Evolutionary conservation across 306 rosid genomes (phyloP).

Genomic region (Quercus rubra): DNA sequence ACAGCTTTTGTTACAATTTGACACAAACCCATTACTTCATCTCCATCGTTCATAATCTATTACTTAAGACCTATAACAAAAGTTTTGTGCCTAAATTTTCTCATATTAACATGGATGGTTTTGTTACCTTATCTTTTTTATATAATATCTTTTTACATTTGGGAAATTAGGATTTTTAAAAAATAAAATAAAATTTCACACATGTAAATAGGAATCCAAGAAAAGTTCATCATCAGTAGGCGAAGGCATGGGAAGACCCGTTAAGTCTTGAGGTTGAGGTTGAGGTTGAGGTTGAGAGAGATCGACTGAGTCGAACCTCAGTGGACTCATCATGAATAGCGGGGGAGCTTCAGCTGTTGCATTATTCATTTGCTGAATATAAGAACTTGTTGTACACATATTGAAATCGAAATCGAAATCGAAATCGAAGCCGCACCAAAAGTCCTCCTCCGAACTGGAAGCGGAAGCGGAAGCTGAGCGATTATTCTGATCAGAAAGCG

Average conservation of each 20-base stretch:
- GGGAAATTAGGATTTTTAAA: no score
- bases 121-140: no score
- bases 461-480: background rate
- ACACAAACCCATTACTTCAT: no score
- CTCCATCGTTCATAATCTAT: no score
- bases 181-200: background rate
- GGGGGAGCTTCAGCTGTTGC: background rate
- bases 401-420: background rate
- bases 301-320: background rate
- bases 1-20: no score
- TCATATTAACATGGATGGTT: no score
- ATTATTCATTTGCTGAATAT: slow-evolving; percentile 22
- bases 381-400: background rate
- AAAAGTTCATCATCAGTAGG: background rate
- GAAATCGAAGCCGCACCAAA: background rate
- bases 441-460: background rate
- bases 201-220: background rate
- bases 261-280: no score
- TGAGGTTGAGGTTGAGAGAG: no score
- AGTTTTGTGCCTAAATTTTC: no score
- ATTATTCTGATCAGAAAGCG: background rate
- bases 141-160: background rate
- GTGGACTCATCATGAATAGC: background rate
- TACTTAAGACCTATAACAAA: no score
- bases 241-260: no score